phyloP scores from a whole-genome alignment of 139 green algal genomes.

The Chlamydomonas urium region DNA sequence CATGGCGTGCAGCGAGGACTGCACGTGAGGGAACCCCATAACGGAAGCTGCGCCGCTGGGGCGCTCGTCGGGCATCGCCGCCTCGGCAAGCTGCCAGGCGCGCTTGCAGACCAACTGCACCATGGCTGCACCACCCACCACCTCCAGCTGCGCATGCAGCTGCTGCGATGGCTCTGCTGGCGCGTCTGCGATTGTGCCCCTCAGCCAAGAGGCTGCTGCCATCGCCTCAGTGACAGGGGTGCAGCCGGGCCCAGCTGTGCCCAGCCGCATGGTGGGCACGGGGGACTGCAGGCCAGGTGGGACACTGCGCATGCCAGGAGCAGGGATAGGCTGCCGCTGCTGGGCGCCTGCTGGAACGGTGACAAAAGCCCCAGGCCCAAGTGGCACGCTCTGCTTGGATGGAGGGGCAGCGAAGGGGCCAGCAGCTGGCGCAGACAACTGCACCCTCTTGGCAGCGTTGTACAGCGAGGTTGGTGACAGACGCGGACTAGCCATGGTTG shows the following conservation, averaged over 20 bases:
- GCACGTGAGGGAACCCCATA: constrained; percentile 27
- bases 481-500: constrained; percentile 30
- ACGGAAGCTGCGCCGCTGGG: not conserved
- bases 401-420: not conserved
- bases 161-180: constrained; percentile 18
- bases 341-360: not conserved
- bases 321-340: not conserved
- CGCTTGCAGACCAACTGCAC: not conserved
- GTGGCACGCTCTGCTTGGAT: not conserved
- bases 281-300: constrained; percentile 35
- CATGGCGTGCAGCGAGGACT: constrained; percentile 6
- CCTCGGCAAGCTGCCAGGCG: constrained; percentile 24
- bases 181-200: not conserved
- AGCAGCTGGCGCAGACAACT: not conserved
- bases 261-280: constrained; percentile 30
- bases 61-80: constrained; percentile 26
- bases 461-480: constrained; percentile 7
- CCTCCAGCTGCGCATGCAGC: constrained; percentile 29
- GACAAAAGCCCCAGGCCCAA: not conserved
- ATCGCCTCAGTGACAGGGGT: constrained; percentile 56
- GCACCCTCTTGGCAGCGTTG: not conserved
- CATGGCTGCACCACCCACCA: constrained; percentile 10
- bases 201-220: constrained; percentile 49
- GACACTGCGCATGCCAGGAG: not conserved
- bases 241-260: not conserved